Base-by-base conservation (phyloP, 129 eudicot genomes). In the Escallonia rubra region DNA sequence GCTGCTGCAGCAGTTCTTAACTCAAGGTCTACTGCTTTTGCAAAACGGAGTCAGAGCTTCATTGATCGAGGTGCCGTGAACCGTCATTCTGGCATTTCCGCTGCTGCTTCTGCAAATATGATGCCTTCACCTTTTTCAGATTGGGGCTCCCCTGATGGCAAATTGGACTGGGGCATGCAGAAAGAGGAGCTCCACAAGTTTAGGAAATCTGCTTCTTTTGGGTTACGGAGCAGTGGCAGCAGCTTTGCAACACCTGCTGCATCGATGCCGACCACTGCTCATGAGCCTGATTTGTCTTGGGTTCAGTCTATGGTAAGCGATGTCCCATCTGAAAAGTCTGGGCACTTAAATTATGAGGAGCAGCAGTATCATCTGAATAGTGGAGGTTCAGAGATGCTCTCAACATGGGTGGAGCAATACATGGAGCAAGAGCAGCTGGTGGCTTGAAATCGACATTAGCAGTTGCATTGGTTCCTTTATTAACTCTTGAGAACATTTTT, bases 101-200 rank as follows among this genome's bases (percentile, higher is more conserved):
- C 96, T 43, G 67, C 70, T 1, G 38, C 67, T 58, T 48, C 63
- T 47, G 61, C 66, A 38, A 16, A 42, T 10, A 60, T 58, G 67
- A 54, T 52, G 70, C 72, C 84, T 46, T 71, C 91, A 7, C 41
- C 66, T 57, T 81, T 80, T 66, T 80, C 93, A 0, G 96, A 81
- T 57, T 89, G 96, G 96, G 73, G 96, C 41, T 81, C 96, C 5
- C 92, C 96, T 45, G 89, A 85, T 76, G 96, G 96, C n/a, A 89
- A 85, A 55, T 58, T 89, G 65, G 82, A 83, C 55, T 89, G 96
- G 96, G 93, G 96, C 0, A 65, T 89, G 13, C 86, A 89, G 70
- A 84, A 84, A 71, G 96, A 89, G 2, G 96, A 89, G 72, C 83
- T 89, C 16, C 85, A 66, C 76, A 89, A 83, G 66, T 71, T 89